These are phyloP conservation scores for Aspergillus funiculosus DNA, from an alignment of 495 filamentous ascomycete genomes.

Conservation along the genomic window DNA sequence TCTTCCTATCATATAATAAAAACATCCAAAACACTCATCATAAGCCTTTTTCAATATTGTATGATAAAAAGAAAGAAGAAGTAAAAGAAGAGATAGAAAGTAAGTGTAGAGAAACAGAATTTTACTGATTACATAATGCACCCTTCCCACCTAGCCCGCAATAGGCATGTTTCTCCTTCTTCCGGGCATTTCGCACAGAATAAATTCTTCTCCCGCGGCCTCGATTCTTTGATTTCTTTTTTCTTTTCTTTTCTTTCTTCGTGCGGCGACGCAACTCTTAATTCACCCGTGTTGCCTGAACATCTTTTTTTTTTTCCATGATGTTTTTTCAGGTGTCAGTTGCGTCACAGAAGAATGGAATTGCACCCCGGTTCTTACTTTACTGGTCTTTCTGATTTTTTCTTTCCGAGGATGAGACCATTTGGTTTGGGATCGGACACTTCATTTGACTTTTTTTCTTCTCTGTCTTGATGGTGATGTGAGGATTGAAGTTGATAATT, in stretches of 20 bases:
- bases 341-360: slow-evolving; percentile 55
- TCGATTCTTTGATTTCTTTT: slow-evolving; percentile 16
- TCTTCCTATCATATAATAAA: slow-evolving; percentile 55
- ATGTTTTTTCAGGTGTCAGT: slow-evolving; percentile 53
- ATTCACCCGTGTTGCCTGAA: slow-evolving; percentile 30
- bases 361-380: slow-evolving; percentile 54
- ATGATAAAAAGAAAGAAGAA: slow-evolving; percentile 21
- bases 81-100: slow-evolving; percentile 11
- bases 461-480: slow-evolving; percentile 14
- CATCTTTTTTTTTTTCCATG: slow-evolving; percentile 39
- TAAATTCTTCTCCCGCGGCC: slow-evolving; percentile 23
- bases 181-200: slow-evolving; percentile 3
- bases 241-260: slow-evolving; percentile 47
- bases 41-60: slow-evolving; percentile 39
- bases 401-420: slow-evolving; percentile 40
- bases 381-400: slow-evolving; percentile 43
- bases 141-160: neutral
- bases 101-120: slow-evolving; percentile 1
- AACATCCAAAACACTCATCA: slow-evolving; percentile 50
- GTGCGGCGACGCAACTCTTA: slow-evolving; percentile 56
- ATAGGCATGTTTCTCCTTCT: neutral
- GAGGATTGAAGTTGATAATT: neutral
- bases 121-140: slow-evolving; percentile 14
- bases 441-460: slow-evolving; percentile 15
- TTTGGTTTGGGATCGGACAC: slow-evolving; percentile 50